Evolutionary conservation across 2,329 filamentous ascomycete species (phyloP).

Genomic region (Epichloe typhina): DNA sequence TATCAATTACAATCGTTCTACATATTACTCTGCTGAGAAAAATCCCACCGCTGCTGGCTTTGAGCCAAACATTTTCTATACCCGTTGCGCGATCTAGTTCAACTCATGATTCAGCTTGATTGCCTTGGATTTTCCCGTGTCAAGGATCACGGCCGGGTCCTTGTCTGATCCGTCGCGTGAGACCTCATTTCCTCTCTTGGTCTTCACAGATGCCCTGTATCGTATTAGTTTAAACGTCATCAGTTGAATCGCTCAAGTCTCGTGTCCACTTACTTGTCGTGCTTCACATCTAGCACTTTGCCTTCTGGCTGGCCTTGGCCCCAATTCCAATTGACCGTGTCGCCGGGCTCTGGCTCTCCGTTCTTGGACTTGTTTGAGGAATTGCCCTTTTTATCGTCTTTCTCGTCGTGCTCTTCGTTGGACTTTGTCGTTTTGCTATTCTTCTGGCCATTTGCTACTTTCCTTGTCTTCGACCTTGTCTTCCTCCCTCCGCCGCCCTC

Average conservation of each 20-base stretch:
- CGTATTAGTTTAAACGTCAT: not conserved
- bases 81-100: not conserved
- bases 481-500: not conserved
- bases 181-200: conserved; percentile 28
- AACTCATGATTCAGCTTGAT: conserved; percentile 6
- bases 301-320: conserved; percentile 28
- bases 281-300: conserved; percentile 31
- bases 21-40: no score
- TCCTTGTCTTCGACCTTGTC: not conserved
- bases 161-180: conserved; percentile 25
- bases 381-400: not conserved
- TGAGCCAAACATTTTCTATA: not conserved
- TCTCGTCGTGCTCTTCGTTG: not conserved
- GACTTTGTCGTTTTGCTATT: not conserved
- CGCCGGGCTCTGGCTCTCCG: conserved; percentile 23
- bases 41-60: not conserved
- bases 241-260: not conserved
- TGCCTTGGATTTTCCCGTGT: conserved; percentile 13
- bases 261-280: conserved; percentile 22
- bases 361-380: conserved; percentile 7
- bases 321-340: conserved; percentile 35
- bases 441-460: not conserved
- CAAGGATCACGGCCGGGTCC: conserved; percentile 30
- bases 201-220: conserved; percentile 23
- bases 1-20: no score